phyloP scores from a whole-genome alignment of 768 basidiomycete genomes.

The Termitomyces titanicus region DNA sequence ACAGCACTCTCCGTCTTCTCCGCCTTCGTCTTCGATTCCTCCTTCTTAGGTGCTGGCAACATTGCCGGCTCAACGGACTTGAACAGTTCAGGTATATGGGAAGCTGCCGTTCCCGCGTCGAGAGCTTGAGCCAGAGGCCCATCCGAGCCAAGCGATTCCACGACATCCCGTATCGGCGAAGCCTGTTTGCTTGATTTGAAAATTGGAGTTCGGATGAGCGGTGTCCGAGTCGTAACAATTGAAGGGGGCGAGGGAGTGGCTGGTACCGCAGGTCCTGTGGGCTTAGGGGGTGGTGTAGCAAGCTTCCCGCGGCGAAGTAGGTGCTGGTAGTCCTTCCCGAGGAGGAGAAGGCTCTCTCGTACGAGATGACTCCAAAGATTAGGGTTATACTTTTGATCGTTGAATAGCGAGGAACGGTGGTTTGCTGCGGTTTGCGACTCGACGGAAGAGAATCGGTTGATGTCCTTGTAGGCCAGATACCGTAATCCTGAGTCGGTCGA shows the following conservation, averaged over 20 bases:
- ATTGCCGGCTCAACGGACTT: conserved; percentile 29
- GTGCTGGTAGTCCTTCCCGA: conserved; percentile 69
- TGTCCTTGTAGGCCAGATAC: conserved; percentile 66
- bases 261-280: conserved; percentile 10
- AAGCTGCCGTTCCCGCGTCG: conserved; percentile 39
- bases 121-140: conserved; percentile 50
- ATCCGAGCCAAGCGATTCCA: conserved; percentile 58
- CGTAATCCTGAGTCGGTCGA: conserved; percentile 50
- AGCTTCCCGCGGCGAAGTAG: conserved; percentile 57
- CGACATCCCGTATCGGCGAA: conserved; percentile 52
- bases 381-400: conserved; percentile 63
- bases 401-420: conserved; percentile 55
- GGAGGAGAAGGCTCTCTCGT: conserved; percentile 53
- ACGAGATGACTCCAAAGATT: conserved; percentile 60
- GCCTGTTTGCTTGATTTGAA: conserved; percentile 34
- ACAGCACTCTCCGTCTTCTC: conserved; percentile 8
- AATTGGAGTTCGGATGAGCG: conserved; percentile 39
- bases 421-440: conserved; percentile 34
- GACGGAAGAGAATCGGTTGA: conserved; percentile 48
- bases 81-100: conserved; percentile 41
- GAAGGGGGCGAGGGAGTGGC: conserved; percentile 19
- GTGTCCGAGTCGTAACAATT: conserved; percentile 34
- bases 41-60: conserved; percentile 12
- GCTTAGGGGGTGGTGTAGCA: conserved; percentile 18
- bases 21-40: conserved; percentile 19